phyloP scores from a whole-genome alignment of 2,329 filamentous ascomycete species.

The Lomentospora prolificans region DNA sequence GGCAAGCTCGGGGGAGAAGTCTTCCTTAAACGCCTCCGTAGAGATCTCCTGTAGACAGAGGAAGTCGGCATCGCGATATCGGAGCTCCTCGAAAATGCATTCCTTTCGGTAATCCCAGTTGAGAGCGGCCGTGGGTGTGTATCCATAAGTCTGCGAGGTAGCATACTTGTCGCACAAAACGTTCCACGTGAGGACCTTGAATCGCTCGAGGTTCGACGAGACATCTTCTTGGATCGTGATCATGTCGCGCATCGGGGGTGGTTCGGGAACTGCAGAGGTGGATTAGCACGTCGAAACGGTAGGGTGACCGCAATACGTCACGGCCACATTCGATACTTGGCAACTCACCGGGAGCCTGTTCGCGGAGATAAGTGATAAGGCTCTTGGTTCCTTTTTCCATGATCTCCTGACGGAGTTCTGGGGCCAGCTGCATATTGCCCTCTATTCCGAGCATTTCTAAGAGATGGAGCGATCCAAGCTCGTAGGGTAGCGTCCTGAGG shows the following conservation, averaged over 20 bases:
- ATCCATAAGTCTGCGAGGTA: slow-evolving; percentile 76
- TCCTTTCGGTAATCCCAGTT: slow-evolving; percentile 80
- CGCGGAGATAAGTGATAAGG: slow-evolving; percentile 72
- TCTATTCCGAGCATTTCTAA: slow-evolving; percentile 86
- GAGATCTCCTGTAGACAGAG: slow-evolving; percentile 92
- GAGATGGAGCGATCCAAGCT: slow-evolving; percentile 81
- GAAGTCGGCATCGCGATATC: slow-evolving; percentile 73
- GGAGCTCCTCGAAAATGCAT: slow-evolving; percentile 74
- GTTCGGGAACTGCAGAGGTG: slow-evolving; percentile 53
- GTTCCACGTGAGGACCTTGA: slow-evolving; percentile 89
- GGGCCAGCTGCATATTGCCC: slow-evolving; percentile 69
- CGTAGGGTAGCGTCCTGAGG: slow-evolving; percentile 69
- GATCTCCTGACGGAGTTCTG: slow-evolving; percentile 68
- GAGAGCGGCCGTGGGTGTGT: slow-evolving; percentile 73
- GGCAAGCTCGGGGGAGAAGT: slow-evolving; percentile 77
- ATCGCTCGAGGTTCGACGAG: slow-evolving; percentile 51
- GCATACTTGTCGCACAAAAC: slow-evolving; percentile 92
- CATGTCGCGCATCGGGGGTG: slow-evolving; percentile 66
- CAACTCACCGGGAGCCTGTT: slow-evolving; percentile 70
- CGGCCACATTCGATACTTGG: neutral
- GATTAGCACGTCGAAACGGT: slow-evolving; percentile 14
- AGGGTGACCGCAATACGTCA: neutral
- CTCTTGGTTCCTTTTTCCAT: slow-evolving; percentile 81
- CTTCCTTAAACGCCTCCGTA: slow-evolving; percentile 82
- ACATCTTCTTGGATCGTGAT: slow-evolving; percentile 66